Conservation (phyloP, 805 yeast species). For the Clavispora phyllophila region DNA sequence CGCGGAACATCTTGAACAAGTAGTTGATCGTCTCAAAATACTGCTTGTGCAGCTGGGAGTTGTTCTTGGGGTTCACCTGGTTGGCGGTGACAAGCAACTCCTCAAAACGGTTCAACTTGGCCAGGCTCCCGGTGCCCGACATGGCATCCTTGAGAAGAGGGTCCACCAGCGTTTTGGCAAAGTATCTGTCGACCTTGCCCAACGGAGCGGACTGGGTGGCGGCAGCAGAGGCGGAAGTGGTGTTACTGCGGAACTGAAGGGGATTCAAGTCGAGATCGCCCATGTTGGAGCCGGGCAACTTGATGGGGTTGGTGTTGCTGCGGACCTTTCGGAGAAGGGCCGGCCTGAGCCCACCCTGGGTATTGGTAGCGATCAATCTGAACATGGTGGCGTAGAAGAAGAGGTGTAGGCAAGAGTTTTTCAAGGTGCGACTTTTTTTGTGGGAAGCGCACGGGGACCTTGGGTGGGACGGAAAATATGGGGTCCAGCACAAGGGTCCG, state of each 20-base stretch:
- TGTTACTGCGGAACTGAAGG: constrained; percentile 8
- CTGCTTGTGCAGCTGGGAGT: background rate
- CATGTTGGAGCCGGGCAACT: constrained; percentile 8
- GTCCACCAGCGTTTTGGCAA: constrained; percentile 19
- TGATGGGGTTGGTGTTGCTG: constrained; percentile 15
- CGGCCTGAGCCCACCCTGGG: constrained; percentile 33
- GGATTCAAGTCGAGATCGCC: constrained; percentile 10
- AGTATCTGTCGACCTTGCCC: constrained; percentile 15
- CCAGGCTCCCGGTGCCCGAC: constrained; percentile 16
- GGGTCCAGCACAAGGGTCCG: background rate
- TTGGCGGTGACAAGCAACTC: constrained; percentile 23
- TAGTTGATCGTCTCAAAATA: constrained; percentile 4
- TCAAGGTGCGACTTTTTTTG: background rate
- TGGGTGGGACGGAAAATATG: background rate
- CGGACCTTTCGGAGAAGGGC: constrained; percentile 34
- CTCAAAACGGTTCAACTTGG: constrained; percentile 23
- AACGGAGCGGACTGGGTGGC: constrained; percentile 1
- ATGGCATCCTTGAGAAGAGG: constrained; percentile 17
- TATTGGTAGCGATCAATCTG: constrained; percentile 33
- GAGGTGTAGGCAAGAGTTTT: background rate
- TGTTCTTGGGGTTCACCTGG: constrained; percentile 11
- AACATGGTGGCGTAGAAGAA: constrained; percentile 22
- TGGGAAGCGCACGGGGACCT: background rate
- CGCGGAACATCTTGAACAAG: constrained; percentile 9
- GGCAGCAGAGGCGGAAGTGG: constrained; percentile 1